phyloP scores from a whole-genome alignment of 1,139 yeast genomes.

The Candida pseudoviswanathii region DNA sequence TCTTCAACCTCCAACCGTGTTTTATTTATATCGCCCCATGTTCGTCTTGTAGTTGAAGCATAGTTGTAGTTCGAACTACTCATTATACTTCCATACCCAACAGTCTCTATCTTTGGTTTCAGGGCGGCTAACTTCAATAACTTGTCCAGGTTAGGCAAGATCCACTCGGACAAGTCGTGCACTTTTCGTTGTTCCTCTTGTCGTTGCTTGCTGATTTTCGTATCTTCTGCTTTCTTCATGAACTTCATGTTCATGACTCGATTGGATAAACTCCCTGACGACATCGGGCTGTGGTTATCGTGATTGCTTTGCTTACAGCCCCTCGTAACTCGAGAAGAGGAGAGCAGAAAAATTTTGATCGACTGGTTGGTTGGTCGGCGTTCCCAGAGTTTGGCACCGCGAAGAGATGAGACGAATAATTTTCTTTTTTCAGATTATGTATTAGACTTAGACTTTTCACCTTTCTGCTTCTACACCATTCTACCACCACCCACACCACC shows the following conservation, averaged over 20 bases:
- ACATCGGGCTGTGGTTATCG: not conserved
- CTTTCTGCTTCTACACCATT: not conserved
- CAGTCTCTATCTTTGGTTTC: slow-evolving; percentile 15
- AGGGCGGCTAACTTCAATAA: slow-evolving; percentile 19
- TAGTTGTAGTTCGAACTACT: slow-evolving; percentile 15
- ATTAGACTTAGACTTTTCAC: not conserved
- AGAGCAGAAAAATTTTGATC: not conserved
- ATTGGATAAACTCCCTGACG: slow-evolving; percentile 49
- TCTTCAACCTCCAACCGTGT: slow-evolving; percentile 8
- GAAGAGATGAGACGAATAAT: slow-evolving; percentile 8
- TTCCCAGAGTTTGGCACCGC: not conserved
- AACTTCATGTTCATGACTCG: slow-evolving; percentile 75
- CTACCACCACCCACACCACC: not conserved
- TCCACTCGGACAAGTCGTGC: slow-evolving; percentile 66
- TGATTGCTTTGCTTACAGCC: not conserved
- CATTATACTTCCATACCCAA: slow-evolving; percentile 50
- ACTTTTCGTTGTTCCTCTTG: slow-evolving; percentile 39
- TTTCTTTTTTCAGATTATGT: not conserved
- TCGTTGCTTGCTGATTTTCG: slow-evolving; percentile 25
- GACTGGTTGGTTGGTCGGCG: not conserved
- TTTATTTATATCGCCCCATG: slow-evolving; percentile 23
- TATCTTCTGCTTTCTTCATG: slow-evolving; percentile 41
- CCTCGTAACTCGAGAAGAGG: not conserved
- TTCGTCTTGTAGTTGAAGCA: slow-evolving; percentile 22
- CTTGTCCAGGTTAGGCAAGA: slow-evolving; percentile 36